These are phyloP conservation scores for Rhododendron griersonianum DNA, from an alignment of 148 eudicot species.

Conservation along the genomic window DNA sequence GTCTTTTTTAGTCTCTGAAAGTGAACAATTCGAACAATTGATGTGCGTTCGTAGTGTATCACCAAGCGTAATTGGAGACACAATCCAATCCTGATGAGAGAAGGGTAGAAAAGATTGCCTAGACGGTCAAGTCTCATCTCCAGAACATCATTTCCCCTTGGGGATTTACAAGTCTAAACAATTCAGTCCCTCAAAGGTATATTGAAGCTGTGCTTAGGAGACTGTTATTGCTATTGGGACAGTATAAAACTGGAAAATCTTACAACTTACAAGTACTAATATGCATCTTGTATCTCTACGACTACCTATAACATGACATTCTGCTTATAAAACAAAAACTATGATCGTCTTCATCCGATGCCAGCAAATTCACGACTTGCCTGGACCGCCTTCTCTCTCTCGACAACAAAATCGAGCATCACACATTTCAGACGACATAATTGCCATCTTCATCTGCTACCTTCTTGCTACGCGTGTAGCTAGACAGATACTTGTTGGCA, in stretches of 20 bases:
- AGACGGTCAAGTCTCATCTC: neutral
- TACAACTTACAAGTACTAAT: neutral
- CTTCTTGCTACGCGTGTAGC: slow-evolving; percentile 29
- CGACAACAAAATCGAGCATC: neutral
- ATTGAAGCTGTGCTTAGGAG: neutral
- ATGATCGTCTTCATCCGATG: neutral
- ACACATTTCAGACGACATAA: slow-evolving; percentile 19
- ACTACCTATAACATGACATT: neutral
- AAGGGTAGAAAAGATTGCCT: neutral
- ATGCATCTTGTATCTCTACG: neutral
- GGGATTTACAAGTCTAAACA: neutral
- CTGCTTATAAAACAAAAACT: neutral
- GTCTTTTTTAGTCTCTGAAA: neutral
- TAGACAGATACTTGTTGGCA: slow-evolving; percentile 15
- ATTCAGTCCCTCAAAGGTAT: neutral
- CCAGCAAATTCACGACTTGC: neutral
- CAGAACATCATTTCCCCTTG: neutral
- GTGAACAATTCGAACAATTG: neutral
- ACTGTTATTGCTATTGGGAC: neutral
- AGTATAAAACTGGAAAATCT: neutral
- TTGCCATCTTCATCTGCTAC: slow-evolving; percentile 21
- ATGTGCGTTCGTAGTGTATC: neutral
- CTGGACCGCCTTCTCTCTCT: neutral
- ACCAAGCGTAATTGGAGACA: neutral
- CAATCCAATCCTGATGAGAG: neutral